These are phyloP conservation scores for Aspergillus tanneri DNA, from an alignment of 2,329 filamentous ascomycete species.

Conservation along the genomic window DNA sequence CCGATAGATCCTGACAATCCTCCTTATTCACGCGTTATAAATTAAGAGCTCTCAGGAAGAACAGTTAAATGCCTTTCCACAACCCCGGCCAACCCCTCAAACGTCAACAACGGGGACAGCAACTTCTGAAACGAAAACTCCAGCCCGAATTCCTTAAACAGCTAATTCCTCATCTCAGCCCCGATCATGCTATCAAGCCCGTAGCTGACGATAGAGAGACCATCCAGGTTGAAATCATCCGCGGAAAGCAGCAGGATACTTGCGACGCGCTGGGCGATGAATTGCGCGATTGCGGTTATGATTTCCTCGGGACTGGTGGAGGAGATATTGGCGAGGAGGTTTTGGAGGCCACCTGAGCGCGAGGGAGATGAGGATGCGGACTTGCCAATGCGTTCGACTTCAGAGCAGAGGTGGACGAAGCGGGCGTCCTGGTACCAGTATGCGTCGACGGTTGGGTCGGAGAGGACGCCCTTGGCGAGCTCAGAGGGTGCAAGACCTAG, in stretches of 20 bases:
- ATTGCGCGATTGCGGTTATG: not conserved
- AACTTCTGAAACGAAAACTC: conserved; percentile 33
- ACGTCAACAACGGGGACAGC: not conserved
- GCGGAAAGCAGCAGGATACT: not conserved
- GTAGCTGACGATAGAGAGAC: conserved; percentile 25
- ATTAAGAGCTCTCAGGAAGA: too few relatives aligned
- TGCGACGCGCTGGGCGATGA: not conserved
- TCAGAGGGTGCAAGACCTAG: not conserved
- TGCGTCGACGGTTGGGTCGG: not conserved
- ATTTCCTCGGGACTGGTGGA: not conserved
- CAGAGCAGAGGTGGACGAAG: not conserved
- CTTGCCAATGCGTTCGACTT: too few relatives aligned
- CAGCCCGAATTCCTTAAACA: conserved; percentile 33
- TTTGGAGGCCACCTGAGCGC: not conserved
- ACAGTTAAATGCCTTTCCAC: too few relatives aligned
- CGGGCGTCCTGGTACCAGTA: not conserved
- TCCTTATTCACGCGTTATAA: too few relatives aligned
- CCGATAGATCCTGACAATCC: too few relatives aligned
- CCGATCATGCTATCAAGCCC: conserved; percentile 47
- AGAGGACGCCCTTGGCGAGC: not conserved
- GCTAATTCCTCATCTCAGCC: conserved; percentile 42
- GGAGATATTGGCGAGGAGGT: not conserved
- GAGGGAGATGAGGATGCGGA: too few relatives aligned
- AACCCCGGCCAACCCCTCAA: not conserved
- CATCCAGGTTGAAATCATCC: not conserved